phyloP scores from a whole-genome alignment of 1,284 basidiomycete species.

The Amylostereum areolatum region DNA sequence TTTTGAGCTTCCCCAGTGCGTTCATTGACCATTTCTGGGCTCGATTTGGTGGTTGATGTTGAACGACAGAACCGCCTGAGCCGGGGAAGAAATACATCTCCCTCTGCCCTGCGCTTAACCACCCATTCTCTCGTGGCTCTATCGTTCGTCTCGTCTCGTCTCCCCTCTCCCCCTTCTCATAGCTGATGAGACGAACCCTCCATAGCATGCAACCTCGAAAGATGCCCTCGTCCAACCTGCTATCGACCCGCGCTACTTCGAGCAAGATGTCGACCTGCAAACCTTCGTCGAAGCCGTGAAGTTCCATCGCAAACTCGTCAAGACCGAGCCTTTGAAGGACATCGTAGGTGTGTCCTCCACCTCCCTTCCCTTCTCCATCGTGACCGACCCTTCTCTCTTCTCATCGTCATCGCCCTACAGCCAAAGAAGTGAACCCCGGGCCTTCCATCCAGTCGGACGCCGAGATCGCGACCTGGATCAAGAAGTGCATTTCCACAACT shows the following conservation, averaged over 20 bases:
- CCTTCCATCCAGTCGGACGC: constrained; percentile 13
- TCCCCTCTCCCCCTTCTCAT: background rate
- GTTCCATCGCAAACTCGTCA: constrained; percentile 28
- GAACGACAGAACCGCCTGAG: constrained; percentile 9
- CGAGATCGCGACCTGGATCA: constrained; percentile 13
- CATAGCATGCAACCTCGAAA: constrained; percentile 25
- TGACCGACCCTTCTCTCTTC: background rate
- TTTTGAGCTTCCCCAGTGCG: constrained; percentile 14
- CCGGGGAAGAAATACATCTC: constrained; percentile 17
- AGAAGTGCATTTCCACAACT: constrained; percentile 10
- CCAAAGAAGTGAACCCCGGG: constrained; percentile 17
- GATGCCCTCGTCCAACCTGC: constrained; percentile 31
- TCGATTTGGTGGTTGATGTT: background rate
- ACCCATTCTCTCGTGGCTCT: constrained; percentile 28
- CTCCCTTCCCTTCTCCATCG: background rate
- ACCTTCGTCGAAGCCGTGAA: constrained; percentile 34
- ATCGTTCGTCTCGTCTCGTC: constrained; percentile 19
- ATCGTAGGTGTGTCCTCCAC: constrained; percentile 6
- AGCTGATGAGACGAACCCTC: background rate
- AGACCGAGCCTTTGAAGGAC: constrained; percentile 21
- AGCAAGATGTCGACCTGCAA: constrained; percentile 27
- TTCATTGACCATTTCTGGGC: constrained; percentile 3
- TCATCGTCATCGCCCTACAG: background rate
- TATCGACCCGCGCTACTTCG: constrained; percentile 37
- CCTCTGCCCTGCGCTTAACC: constrained; percentile 9